These are phyloP conservation scores for Entomortierella lignicola DNA, from an alignment of 192 early-diverging fungal species.

Conservation along the genomic window DNA sequence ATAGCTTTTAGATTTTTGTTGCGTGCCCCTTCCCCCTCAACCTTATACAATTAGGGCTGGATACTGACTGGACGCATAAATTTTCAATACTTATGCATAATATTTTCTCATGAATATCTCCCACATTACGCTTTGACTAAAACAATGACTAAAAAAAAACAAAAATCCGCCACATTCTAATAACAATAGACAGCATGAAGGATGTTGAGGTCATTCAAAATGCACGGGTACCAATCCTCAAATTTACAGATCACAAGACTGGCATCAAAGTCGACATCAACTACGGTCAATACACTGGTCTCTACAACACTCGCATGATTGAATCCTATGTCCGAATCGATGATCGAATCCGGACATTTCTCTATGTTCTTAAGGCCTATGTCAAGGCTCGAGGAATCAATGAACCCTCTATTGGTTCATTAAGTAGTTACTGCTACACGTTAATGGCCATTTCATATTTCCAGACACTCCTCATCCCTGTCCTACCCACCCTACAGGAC, in stretches of 20 bases:
- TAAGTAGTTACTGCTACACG: constrained; percentile 48
- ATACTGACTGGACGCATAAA: too few relatives aligned
- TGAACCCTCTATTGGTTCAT: constrained; percentile 19
- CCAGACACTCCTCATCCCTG: constrained; percentile 29
- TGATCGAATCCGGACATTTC: constrained; percentile 37
- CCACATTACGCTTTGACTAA: background rate
- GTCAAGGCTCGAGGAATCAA: constrained; percentile 52
- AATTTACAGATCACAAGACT: constrained; percentile 48
- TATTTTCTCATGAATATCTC: background rate
- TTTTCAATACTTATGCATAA: too few relatives aligned
- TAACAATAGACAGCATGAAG: constrained; percentile 50
- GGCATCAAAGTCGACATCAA: constrained; percentile 47
- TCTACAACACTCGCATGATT: constrained; percentile 48
- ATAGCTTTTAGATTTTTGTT: too few relatives aligned
- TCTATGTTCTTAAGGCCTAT: constrained; percentile 46
- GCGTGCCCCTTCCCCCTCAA: too few relatives aligned
- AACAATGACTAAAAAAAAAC: too few relatives aligned
- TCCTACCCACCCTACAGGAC: constrained; percentile 40
- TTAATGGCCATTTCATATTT: constrained; percentile 53
- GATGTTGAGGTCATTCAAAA: constrained; percentile 44
- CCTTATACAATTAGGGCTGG: too few relatives aligned
- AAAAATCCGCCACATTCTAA: too few relatives aligned
- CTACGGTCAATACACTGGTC: constrained; percentile 43
- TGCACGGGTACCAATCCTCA: constrained; percentile 42
- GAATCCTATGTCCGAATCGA: constrained; percentile 48